Evolutionary conservation across 2,329 filamentous ascomycete species (phyloP), one percentile per base, ranked within the genome.

Genomic region (Juglanconis sp.): DNA sequence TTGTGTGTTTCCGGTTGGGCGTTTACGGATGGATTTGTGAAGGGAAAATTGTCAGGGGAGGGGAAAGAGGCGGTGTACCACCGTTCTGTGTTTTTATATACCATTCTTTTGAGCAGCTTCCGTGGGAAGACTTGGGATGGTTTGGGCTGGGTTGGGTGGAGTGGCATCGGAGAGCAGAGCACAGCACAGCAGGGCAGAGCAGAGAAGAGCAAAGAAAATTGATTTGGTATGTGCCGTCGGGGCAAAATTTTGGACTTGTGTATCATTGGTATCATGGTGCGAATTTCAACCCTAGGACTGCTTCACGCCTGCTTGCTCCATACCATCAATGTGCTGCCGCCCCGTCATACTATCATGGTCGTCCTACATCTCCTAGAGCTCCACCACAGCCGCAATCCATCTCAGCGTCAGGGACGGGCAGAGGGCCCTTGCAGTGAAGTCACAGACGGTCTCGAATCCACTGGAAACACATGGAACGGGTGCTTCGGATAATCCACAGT

Each of bases 71-170:
- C 24, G 40, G 53, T 53, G 48, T 56, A 57, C 38, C 44, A 53
- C 47, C 46, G 47, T 50, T 60, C 48, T 46, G 42, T 56, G 35
- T 58, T 42, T 47, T 35, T 51, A 52, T 57, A 57, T 60, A 60
- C 56, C 58, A 57, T 60, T 53, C 58, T 38, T 53, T 57, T 56
- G 46, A 51, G 42, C 44, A 34, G 11, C 13, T 38, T 57, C 10
- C 32, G 34, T 31, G 36, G n/a, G 24, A 50, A 34, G 47, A 52
- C 47, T 57, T 9, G 48, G 48, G 40, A 51, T 34, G 11, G 24
- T 53, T 24, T 35, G 24, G 24, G 24, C 24, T 24, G 24, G 24
- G 24, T 2, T 24, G 24, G 24, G 24, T 24, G 24, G 24, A 24
- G 24, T 24, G 24, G 30, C 10, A 35, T 50, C 35, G 34, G 30